Percentiles rank a stretch among this genome's conserved stretches.
These are phyloP conservation scores for Epichloe baconii DNA, from an alignment of 2,329 filamentous ascomycete species.

Conservation along the genomic window DNA sequence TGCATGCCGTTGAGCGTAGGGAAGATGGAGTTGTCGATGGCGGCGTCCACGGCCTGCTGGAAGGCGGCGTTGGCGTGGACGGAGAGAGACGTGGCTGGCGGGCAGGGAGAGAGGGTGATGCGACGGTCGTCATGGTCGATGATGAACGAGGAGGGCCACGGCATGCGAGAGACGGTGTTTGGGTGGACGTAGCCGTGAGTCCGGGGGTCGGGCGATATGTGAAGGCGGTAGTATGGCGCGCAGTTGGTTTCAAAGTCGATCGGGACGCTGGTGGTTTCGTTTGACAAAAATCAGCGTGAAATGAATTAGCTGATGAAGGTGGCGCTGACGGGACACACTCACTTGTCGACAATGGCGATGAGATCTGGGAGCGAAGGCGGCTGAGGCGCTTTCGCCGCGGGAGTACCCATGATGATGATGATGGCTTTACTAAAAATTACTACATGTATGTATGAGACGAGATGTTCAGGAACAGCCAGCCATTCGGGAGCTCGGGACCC, in stretches of 20 bases:
- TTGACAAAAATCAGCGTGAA: background rate
- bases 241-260: conserved; percentile 26
- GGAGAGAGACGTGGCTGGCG: conserved; percentile 12
- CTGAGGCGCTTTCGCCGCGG: background rate
- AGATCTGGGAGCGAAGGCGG: conserved; percentile 20
- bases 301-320: background rate
- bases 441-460: too few relatives aligned
- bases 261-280: conserved; percentile 27
- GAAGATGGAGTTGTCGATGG: conserved; percentile 24
- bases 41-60: conserved; percentile 24
- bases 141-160: conserved; percentile 29
- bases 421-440: too few relatives aligned
- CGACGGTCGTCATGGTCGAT: conserved; percentile 19
- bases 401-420: background rate
- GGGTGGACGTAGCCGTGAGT: conserved; percentile 38
- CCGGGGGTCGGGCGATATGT: conserved; percentile 30
- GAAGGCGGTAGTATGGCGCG: conserved; percentile 30
- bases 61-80: conserved; percentile 25
- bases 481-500: too few relatives aligned
- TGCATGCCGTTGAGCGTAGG: conserved; percentile 24
- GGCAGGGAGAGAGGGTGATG: conserved; percentile 19
- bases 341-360: conserved; percentile 30
- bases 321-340: conserved; percentile 8
- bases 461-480: too few relatives aligned
- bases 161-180: conserved; percentile 31